Percentiles rank a stretch among this genome's conserved stretches.
Conservation (phyloP, 371 early-diverging fungal genomes). For the Scutellospora calospora region DNA sequence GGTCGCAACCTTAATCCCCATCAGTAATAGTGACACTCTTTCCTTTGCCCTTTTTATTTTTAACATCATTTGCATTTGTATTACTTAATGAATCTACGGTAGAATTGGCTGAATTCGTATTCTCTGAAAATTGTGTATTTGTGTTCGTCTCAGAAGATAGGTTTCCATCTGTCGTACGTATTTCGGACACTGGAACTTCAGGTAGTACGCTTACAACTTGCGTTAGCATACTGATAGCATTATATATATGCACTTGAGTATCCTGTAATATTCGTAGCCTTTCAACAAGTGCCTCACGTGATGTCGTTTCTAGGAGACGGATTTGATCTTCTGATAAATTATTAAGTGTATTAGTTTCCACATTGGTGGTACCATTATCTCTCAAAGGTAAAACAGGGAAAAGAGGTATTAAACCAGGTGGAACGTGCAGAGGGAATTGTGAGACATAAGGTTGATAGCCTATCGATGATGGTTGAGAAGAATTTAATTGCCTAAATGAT, state of each 20-base stretch:
- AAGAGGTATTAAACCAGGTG: conserved; percentile 37
- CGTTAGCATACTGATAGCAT: conserved; percentile 34
- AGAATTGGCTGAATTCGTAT: neutral
- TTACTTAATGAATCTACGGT: no score
- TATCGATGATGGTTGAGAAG: neutral
- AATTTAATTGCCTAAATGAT: neutral
- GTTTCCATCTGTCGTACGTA: neutral
- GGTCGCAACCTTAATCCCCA: no score
- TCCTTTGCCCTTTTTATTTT: no score
- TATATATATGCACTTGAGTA: neutral
- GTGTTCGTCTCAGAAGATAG: neutral
- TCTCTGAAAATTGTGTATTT: neutral
- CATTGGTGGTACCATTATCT: neutral
- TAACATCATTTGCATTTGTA: no score
- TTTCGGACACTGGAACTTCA: neutral
- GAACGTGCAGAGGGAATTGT: neutral
- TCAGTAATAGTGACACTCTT: no score
- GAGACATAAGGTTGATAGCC: neutral
- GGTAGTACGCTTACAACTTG: conserved; percentile 34
- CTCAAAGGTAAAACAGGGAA: conserved; percentile 19
- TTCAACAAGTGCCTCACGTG: conserved; percentile 28
- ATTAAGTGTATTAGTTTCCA: neutral
- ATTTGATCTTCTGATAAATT: conserved; percentile 37
- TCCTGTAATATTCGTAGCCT: conserved; percentile 27
- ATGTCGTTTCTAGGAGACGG: neutral